Conservation (phyloP, 352 stramenopile species). For the Pythium sukuiense region DNA sequence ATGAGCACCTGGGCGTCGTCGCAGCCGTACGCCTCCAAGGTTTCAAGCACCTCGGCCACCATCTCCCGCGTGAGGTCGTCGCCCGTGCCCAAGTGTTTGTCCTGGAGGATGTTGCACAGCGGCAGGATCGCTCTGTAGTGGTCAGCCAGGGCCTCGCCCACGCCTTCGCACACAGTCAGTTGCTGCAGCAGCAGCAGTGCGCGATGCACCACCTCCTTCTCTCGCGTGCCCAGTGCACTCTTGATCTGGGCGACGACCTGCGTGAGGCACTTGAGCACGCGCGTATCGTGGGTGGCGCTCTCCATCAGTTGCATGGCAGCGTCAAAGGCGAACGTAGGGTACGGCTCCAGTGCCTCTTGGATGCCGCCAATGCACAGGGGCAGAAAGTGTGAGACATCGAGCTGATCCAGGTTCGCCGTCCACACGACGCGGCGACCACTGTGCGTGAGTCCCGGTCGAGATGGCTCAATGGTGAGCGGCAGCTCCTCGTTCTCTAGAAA, state of each 20-base stretch:
- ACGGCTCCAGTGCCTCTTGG: conserved; percentile 75
- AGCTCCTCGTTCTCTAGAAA: conserved; percentile 71
- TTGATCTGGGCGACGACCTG: conserved; percentile 68
- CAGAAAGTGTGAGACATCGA: conserved; percentile 68
- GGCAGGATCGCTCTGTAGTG: conserved; percentile 76
- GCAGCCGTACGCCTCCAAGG: conserved; percentile 66
- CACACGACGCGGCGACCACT: conserved; percentile 53
- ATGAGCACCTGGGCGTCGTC: conserved; percentile 70
- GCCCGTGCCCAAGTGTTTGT: conserved; percentile 72
- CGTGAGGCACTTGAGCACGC: conserved; percentile 56
- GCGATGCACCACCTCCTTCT: conserved; percentile 66
- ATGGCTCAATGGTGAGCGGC: conserved; percentile 52
- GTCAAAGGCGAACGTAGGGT: conserved; percentile 69
- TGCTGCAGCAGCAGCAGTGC: conserved; percentile 73
- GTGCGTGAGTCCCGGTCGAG: conserved; percentile 10
- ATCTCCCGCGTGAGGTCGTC: conserved; percentile 58
- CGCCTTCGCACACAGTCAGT: conserved; percentile 63
- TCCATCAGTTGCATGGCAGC: conserved; percentile 67
- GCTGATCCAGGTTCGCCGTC: conserved; percentile 53
- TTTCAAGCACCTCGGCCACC: conserved; percentile 67
- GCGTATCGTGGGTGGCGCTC: conserved; percentile 38
- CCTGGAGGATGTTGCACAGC: conserved; percentile 82
- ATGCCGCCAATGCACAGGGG: conserved; percentile 73
- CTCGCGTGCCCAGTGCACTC: conserved; percentile 55
- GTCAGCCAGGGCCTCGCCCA: conserved; percentile 60